Evolutionary conservation across 495 filamentous ascomycete genomes (phyloP), one percentile per base, ranked within the genome.

Genomic region (Penicillium odoratum): DNA sequence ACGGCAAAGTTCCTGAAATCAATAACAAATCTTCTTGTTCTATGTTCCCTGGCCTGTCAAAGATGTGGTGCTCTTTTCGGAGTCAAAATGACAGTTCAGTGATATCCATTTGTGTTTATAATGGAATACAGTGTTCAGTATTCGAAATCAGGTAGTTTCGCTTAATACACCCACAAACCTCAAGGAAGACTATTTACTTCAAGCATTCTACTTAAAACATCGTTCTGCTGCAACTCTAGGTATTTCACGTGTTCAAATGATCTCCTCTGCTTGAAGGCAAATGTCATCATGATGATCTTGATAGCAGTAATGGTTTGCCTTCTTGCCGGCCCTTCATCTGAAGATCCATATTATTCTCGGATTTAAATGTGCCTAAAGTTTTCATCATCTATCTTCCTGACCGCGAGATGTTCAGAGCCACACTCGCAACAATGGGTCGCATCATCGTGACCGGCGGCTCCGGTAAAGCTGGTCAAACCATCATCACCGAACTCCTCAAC

Each of bases 401-500:
- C 38, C 42, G 7, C 40, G 5, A 31, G 40, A 48, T 46, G 40
- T 52, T 34, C 30, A 51, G 16, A 21, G 10, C 26, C 18, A 46
- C 31, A 2, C 42, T 45, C 40, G 16, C 49, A 44, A 30, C 25
- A 13, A 67, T 68, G 57, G 67, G 67, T 31, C 74, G 80, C 15
- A 79, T 86, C 60, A 71, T 84, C 51, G 77, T 85, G 55, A 84
- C 83, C 16, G 80, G 81, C 31, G 83, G 84, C 55, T 78, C 74
- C 53, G 83, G 84, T 9, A 84, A 86, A 70, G 83, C 82, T 16
- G 83, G 83, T 9, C 77, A 81, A 53, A 76, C 84, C 68, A 70
- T 79, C 34, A 83, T 87, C 46, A 72, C 75, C 13, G 74, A 85
- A 38, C 75, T 87, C 34, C 69, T 84, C 11, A 62, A 70, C 13